Evolutionary conservation across 2,329 filamentous ascomycete genomes (phyloP).

Genomic region (Colletotrichum tropicale): DNA sequence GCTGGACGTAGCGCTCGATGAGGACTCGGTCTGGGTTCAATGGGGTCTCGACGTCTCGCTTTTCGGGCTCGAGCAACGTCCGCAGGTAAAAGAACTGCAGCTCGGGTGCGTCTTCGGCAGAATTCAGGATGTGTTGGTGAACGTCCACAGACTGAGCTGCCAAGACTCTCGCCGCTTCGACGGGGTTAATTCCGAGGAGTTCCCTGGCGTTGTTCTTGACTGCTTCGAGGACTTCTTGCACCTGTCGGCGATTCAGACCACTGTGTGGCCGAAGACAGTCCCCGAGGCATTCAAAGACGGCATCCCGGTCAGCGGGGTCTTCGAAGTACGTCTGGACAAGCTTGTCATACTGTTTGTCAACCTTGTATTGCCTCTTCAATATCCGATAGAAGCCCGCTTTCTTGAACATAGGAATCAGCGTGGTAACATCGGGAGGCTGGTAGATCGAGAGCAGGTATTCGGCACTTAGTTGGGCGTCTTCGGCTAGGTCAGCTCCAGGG

Average conservation of each 20-base stretch:
- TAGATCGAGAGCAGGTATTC: constrained; percentile 96
- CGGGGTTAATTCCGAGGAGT: constrained; percentile 70
- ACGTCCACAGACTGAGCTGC: constrained; percentile 65
- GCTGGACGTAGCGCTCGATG: constrained; percentile 82
- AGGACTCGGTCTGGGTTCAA: constrained; percentile 59
- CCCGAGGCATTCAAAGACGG: constrained; percentile 79
- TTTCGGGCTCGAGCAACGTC: constrained; percentile 70
- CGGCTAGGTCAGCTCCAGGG: constrained; percentile 78
- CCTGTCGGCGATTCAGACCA: constrained; percentile 70
- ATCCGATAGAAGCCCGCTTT: constrained; percentile 88
- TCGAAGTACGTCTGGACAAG: constrained; percentile 85
- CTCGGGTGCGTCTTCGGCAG: constrained; percentile 63
- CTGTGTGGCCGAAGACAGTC: constrained; percentile 73
- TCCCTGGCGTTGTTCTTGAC: constrained; percentile 69
- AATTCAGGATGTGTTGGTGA: constrained; percentile 68
- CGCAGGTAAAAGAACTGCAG: constrained; percentile 79
- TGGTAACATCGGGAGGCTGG: constrained; percentile 81
- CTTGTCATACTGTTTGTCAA: constrained; percentile 79
- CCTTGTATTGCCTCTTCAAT: constrained; percentile 84
- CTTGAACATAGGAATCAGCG: constrained; percentile 78
- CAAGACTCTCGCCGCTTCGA: constrained; percentile 68
- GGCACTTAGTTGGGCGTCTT: constrained; percentile 95
- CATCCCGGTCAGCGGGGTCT: constrained; percentile 76
- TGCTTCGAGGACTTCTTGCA: constrained; percentile 71
- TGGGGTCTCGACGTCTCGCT: constrained; percentile 34